phyloP scores from a whole-genome alignment of 495 filamentous ascomycete genomes.

The Schizothecium vesticola region DNA sequence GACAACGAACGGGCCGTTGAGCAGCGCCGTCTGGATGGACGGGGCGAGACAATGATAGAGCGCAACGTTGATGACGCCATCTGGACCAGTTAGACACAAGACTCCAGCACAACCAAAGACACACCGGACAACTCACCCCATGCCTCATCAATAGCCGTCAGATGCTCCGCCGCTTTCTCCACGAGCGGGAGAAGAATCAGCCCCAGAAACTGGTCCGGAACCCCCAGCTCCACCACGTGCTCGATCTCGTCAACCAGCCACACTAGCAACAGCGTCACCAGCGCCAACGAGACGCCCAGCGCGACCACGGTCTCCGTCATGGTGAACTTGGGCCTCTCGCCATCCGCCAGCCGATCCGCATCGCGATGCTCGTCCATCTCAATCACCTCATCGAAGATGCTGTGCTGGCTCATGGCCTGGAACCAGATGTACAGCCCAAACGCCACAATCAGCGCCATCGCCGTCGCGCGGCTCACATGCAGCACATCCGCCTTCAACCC shows the following conservation, averaged over 20 bases:
- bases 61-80: conserved; percentile 70
- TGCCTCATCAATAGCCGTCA: conserved; percentile 83
- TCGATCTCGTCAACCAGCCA: conserved; percentile 76
- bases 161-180: conserved; percentile 82
- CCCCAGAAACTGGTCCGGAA: conserved; percentile 74
- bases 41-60: conserved; percentile 78
- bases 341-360: conserved; percentile 59
- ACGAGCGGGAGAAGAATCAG: conserved; percentile 74
- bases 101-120: background rate
- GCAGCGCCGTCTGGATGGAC: conserved; percentile 77
- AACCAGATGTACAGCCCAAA: conserved; percentile 72
- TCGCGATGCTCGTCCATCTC: conserved; percentile 66
- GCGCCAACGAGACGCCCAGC: conserved; percentile 57
- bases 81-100: background rate
- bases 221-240: conserved; percentile 56
- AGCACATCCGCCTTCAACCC: conserved; percentile 47
- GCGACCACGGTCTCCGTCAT: conserved; percentile 66
- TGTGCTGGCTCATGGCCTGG: conserved; percentile 73
- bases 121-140: conserved; percentile 53
- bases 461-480: conserved; percentile 65
- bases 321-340: conserved; percentile 66
- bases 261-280: conserved; percentile 73
- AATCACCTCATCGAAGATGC: conserved; percentile 57
- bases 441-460: conserved; percentile 69
- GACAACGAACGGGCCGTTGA: conserved; percentile 77